Percentiles rank a stretch among this genome's conserved stretches.
Conservation (phyloP, 2,329 filamentous ascomycete genomes). For the Pseudogymnoascus sp. region DNA sequence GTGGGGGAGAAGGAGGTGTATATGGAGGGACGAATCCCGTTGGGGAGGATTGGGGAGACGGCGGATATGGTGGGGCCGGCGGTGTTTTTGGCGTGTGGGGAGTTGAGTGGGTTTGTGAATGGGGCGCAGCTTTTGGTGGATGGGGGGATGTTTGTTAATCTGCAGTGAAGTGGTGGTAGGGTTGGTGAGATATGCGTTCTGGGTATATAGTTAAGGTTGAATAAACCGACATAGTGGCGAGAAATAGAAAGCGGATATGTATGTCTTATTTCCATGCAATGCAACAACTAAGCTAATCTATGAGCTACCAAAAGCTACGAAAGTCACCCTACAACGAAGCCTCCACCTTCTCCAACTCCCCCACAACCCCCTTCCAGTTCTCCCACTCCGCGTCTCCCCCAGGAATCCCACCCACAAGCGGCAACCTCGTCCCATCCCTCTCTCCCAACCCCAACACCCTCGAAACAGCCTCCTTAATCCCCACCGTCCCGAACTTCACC, state of each 20-base stretch:
- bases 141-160: slow-evolving; percentile 81
- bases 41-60: slow-evolving; percentile 65
- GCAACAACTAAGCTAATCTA: not conserved
- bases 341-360: slow-evolving; percentile 25
- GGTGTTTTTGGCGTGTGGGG: slow-evolving; percentile 72
- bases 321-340: slow-evolving; percentile 10
- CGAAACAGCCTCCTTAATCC: slow-evolving; percentile 56
- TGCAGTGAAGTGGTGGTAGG: slow-evolving; percentile 42
- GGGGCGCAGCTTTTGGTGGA: slow-evolving; percentile 80
- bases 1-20: slow-evolving; percentile 64
- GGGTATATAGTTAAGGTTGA: not conserved
- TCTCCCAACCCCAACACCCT: slow-evolving; percentile 52
- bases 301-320: not conserved
- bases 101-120: slow-evolving; percentile 72
- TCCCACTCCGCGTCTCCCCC: slow-evolving; percentile 41
- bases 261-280: not conserved
- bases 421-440: slow-evolving; percentile 49
- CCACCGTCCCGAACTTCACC: slow-evolving; percentile 50
- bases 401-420: slow-evolving; percentile 48
- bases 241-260: not conserved
- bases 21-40: slow-evolving; percentile 73
- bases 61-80: slow-evolving; percentile 75
- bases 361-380: slow-evolving; percentile 33
- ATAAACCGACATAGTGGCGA: not conserved
- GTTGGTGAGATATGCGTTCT: not conserved